These are phyloP conservation scores for Trichophyton verrucosum DNA, from an alignment of 2,329 filamentous ascomycete species.

Conservation along the genomic window DNA sequence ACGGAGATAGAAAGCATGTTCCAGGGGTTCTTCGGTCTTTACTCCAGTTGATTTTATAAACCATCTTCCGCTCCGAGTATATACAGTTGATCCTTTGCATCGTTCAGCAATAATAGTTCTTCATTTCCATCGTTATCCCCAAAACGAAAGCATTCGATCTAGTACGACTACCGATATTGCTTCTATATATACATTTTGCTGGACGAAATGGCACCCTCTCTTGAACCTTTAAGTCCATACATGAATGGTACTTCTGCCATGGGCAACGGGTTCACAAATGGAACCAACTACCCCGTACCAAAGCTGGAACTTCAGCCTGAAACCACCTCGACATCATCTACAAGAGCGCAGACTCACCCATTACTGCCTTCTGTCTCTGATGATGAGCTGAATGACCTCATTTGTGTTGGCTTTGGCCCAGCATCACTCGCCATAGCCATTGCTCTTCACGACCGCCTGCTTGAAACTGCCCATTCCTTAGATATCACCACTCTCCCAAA, in stretches of 20 bases:
- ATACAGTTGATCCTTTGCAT: neutral
- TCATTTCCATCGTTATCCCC: neutral
- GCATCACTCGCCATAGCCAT: constrained; percentile 81
- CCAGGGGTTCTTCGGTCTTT: neutral
- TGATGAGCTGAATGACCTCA: constrained; percentile 63
- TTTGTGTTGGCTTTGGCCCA: constrained; percentile 88
- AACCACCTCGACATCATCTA: neutral
- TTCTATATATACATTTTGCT: neutral
- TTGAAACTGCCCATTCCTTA: constrained; percentile 30
- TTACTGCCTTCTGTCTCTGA: constrained; percentile 41
- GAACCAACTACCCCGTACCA: neutral
- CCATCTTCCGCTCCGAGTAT: neutral
- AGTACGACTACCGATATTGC: neutral
- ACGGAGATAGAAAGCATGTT: neutral
- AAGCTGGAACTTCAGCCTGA: neutral
- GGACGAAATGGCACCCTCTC: neutral
- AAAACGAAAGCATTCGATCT: too few species aligned
- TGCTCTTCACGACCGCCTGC: constrained; percentile 69
- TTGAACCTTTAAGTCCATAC: neutral
- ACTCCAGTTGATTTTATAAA: constrained; percentile 1
- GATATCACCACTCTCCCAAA: constrained; percentile 44
- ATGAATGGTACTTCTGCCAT: neutral
- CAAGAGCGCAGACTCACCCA: neutral
- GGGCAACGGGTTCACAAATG: neutral
- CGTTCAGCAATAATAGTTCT: neutral